These are phyloP conservation scores for Colletotrichum sp. DNA, from an alignment of 2,329 filamentous ascomycete species.

Conservation along the genomic window DNA sequence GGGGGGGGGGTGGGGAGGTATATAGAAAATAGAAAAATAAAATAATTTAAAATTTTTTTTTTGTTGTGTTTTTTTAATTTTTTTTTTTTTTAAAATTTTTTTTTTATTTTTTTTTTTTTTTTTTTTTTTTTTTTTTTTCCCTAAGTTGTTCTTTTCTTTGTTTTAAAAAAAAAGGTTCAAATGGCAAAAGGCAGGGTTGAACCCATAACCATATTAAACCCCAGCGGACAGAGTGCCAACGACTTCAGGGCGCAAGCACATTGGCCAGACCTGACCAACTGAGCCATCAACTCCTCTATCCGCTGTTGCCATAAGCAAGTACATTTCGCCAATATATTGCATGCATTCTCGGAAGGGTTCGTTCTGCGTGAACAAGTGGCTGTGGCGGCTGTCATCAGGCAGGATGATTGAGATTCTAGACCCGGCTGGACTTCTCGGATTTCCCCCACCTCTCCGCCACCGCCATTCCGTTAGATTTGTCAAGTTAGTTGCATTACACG, in stretches of 20 bases:
- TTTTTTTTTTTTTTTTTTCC: too few relatives aligned
- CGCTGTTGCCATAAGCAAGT: not conserved
- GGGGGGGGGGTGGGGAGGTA: too few relatives aligned
- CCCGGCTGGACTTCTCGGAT: conserved; percentile 34
- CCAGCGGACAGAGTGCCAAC: not conserved
- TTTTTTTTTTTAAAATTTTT: too few relatives aligned
- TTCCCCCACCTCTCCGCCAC: not conserved
- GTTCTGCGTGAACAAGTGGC: not conserved
- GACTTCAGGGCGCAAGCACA: not conserved
- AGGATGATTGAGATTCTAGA: conserved; percentile 29
- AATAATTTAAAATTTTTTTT: too few relatives aligned
- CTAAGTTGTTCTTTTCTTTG: too few relatives aligned
- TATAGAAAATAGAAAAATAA: too few relatives aligned
- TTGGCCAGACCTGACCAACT: not conserved
- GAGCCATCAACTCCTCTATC: not conserved
- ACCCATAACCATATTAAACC: not conserved
- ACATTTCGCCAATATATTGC: not conserved
- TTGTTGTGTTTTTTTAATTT: too few relatives aligned
- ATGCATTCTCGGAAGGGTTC: not conserved
- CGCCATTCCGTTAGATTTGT: not conserved
- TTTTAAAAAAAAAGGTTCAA: not conserved
- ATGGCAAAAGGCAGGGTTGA: not conserved
- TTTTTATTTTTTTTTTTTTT: too few relatives aligned
- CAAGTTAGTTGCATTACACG: not conserved
- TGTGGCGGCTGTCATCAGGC: conserved; percentile 21